Base-by-base conservation (phyloP, 2,329 filamentous ascomycete species). In the Calycina herbarum region DNA sequence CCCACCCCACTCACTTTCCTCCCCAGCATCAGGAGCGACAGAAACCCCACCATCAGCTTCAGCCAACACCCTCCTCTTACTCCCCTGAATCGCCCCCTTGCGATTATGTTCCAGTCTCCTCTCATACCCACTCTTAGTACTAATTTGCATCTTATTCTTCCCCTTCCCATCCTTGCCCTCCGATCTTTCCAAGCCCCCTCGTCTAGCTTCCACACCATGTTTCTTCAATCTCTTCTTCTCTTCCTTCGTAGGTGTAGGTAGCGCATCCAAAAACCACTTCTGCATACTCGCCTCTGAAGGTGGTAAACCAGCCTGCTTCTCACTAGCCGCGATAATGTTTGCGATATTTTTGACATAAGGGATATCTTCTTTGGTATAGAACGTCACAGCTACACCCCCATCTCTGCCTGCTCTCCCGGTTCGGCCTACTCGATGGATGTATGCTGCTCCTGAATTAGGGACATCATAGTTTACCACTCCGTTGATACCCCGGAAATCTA, bases 381-480 rank as follows among this genome's bases (percentile, higher is more conserved):
- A 90, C 0, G 95, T 99, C 1, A 99, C 90, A 0, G 93, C 94
- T 3, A 97, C 86, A 59, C 95, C 95, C 24, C 94, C 94, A 73
- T 91, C 87, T 29, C 94, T 86, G 0, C 95, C 95, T 0, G 94
- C 95, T 27, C 95, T 86, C 0, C 94, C 95, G 0, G 95, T 98
- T 58, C 95, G 86, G 0, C 95, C 95, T 0, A 95, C 93, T 11
- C 95, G 91, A 79, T 99, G 95, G 6, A 99, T 91, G 75, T 99
- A 99, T 0, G 88, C 88, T 0, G 94, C 94, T 5, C 91, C 90
- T 0, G 91, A 94, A n/a, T 89, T 92, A 0, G 95, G 95, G 8
- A 97, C 93, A 77, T 99, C 95, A 79, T 97, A 99, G 79, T 98
- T 99, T 61, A 99, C 91, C 0, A 99, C 94, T 57, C 94, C 93